These are phyloP conservation scores for Alternaria conjuncta DNA, from an alignment of 2,329 filamentous ascomycete genomes.

Conservation along the genomic window DNA sequence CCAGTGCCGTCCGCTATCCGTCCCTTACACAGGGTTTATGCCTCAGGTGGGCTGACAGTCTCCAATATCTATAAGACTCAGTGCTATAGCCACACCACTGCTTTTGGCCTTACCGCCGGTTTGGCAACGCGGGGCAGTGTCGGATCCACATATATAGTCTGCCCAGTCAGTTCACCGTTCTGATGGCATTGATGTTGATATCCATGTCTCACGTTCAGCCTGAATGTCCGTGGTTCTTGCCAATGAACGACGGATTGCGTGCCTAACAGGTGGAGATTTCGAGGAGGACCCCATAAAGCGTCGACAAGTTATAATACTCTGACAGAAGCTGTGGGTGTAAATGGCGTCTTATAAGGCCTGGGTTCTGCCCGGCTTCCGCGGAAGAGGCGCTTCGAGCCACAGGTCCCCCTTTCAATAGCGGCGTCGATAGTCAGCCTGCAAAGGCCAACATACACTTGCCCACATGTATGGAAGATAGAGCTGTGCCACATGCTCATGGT, in stretches of 20 bases:
- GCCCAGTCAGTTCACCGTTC: not conserved
- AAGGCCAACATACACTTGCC: not conserved
- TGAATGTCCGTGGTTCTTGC: conserved; percentile 11
- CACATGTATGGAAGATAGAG: not conserved
- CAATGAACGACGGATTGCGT: conserved; percentile 1
- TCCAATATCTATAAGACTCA: not conserved
- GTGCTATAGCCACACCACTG: not conserved
- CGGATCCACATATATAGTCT: not conserved
- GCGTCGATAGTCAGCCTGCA: not conserved
- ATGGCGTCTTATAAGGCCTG: not conserved
- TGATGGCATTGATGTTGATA: conserved; percentile 1
- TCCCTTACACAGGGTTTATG: not conserved
- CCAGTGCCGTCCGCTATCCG: not conserved
- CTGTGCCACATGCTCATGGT: not conserved
- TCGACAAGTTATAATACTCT: not conserved
- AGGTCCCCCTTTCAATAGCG: not conserved
- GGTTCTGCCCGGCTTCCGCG: not conserved
- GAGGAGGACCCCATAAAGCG: not conserved
- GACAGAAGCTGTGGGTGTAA: not conserved
- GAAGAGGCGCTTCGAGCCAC: not conserved
- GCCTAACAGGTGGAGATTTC: not conserved
- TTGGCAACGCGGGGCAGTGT: not conserved
- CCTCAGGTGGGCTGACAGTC: not conserved
- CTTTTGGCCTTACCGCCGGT: not conserved
- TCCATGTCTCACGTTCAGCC: conserved; percentile 21